Conservation (phyloP, 768 basidiomycete species). For the Suillus alpinus region DNA sequence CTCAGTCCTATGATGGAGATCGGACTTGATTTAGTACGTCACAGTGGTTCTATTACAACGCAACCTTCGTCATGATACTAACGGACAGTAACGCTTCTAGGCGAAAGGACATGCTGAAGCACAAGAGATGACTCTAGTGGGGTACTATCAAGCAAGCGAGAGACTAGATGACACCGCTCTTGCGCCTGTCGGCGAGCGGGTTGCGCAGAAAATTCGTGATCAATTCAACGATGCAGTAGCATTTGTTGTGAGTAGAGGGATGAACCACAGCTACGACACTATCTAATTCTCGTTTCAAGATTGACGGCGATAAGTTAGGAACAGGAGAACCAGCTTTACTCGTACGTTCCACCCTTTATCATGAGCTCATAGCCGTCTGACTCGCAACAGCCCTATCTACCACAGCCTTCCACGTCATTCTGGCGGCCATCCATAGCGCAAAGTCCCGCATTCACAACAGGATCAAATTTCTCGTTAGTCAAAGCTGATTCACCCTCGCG, state of each 20-base stretch:
- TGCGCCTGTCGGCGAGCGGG: constrained; percentile 63
- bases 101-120: constrained; percentile 58
- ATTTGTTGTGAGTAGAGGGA: constrained; percentile 53
- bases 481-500: constrained; percentile 43
- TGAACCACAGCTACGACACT: not conserved
- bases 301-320: constrained; percentile 60
- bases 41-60: not conserved
- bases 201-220: constrained; percentile 53
- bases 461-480: constrained; percentile 46
- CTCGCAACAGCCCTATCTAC: constrained; percentile 47
- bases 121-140: constrained; percentile 54
- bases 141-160: constrained; percentile 76
- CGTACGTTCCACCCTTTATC: constrained; percentile 37
- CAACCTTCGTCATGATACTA: not conserved
- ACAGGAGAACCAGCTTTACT: constrained; percentile 52
- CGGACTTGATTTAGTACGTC: constrained; percentile 69
- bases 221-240: constrained; percentile 62
- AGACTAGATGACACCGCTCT: constrained; percentile 58
- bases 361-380: not conserved
- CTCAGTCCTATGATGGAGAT: constrained; percentile 86
- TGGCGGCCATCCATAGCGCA: constrained; percentile 49
- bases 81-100: constrained; percentile 32
- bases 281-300: constrained; percentile 32
- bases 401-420: constrained; percentile 32
- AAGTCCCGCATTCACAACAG: constrained; percentile 41